A percentile compares a stretch with the other conserved stretches of the same genome.
Conservation (phyloP, 2,329 filamentous ascomycete species). For the Aschersonia sp. region DNA sequence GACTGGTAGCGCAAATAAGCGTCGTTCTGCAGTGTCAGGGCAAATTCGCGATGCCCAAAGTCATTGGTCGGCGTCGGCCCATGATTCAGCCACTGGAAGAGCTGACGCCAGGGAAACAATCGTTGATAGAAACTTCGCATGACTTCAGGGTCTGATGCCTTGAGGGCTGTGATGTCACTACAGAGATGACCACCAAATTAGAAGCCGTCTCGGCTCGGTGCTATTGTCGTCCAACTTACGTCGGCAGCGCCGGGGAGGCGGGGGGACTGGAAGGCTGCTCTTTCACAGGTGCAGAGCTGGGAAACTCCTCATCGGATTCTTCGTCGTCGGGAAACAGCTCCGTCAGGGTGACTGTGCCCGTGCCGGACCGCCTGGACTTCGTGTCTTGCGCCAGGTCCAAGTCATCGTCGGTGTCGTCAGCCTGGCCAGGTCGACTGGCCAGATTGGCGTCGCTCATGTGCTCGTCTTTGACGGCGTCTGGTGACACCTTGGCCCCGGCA, state of each 20-base stretch:
- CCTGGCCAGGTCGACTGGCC: slow-evolving; percentile 13
- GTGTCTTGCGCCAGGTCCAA: slow-evolving; percentile 26
- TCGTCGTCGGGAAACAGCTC: slow-evolving; percentile 42
- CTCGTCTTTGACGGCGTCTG: slow-evolving; percentile 15
- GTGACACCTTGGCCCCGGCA: slow-evolving; percentile 14
- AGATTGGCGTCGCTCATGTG: slow-evolving; percentile 20
- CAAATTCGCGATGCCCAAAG: slow-evolving; percentile 89
- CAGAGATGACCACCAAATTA: neutral
- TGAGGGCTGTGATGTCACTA: slow-evolving; percentile 22
- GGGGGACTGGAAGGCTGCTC: slow-evolving; percentile 24
- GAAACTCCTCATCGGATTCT: slow-evolving; percentile 48
- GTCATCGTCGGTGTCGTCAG: slow-evolving; percentile 17
- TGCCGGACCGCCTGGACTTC: slow-evolving; percentile 11
- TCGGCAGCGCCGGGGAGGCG: slow-evolving; percentile 24
- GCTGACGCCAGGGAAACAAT: slow-evolving; percentile 82
- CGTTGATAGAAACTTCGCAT: slow-evolving; percentile 94
- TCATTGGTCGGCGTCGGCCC: slow-evolving; percentile 73
- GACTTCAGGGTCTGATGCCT: slow-evolving; percentile 61
- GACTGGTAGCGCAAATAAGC: slow-evolving; percentile 86
- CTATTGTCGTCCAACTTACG: slow-evolving; percentile 17
- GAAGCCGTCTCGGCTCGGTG: neutral
- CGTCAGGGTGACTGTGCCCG: slow-evolving; percentile 38
- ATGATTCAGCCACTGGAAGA: slow-evolving; percentile 98
- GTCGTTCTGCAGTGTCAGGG: slow-evolving; percentile 86
- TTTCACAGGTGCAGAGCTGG: slow-evolving; percentile 30